These are phyloP conservation scores for Echria macrotheca DNA, from an alignment of 495 filamentous ascomycete species.

Conservation along the genomic window DNA sequence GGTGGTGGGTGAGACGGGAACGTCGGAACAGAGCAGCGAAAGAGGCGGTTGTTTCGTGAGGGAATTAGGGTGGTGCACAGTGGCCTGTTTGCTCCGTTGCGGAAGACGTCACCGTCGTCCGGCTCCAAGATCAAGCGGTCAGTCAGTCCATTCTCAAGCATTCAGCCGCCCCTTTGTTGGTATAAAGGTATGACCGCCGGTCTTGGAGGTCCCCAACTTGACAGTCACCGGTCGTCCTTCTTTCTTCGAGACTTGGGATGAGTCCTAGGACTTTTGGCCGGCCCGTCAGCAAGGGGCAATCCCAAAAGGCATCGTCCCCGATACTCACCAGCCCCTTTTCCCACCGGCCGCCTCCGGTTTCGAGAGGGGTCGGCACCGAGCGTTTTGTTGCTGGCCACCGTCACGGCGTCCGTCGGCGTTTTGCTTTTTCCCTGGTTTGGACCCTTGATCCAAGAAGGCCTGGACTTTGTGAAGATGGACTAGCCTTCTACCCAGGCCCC, in stretches of 20 bases:
- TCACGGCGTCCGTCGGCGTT: not conserved
- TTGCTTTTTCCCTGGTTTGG: conserved; percentile 2
- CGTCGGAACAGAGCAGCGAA: too few relatives aligned
- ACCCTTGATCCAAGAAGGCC: not conserved
- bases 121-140: not conserved
- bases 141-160: not conserved
- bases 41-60: not conserved
- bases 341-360: too few relatives aligned
- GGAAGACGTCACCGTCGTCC: not conserved
- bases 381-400: conserved; percentile 3
- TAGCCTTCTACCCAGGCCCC: conserved; percentile 1
- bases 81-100: not conserved
- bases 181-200: not conserved
- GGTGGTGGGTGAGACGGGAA: not conserved
- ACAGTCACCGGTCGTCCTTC: too few relatives aligned
- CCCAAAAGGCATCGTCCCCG: too few relatives aligned
- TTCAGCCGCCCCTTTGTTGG: not conserved
- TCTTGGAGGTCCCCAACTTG: not conserved
- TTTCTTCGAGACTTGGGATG: too few relatives aligned
- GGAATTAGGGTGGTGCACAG: not conserved
- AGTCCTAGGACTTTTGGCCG: too few relatives aligned
- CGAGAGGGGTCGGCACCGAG: not conserved
- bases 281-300: too few relatives aligned
- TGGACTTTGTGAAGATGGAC: not conserved
- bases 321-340: too few relatives aligned